Conservation (phyloP, 495 filamentous ascomycete species). For the Talaromyces thailandensis region DNA sequence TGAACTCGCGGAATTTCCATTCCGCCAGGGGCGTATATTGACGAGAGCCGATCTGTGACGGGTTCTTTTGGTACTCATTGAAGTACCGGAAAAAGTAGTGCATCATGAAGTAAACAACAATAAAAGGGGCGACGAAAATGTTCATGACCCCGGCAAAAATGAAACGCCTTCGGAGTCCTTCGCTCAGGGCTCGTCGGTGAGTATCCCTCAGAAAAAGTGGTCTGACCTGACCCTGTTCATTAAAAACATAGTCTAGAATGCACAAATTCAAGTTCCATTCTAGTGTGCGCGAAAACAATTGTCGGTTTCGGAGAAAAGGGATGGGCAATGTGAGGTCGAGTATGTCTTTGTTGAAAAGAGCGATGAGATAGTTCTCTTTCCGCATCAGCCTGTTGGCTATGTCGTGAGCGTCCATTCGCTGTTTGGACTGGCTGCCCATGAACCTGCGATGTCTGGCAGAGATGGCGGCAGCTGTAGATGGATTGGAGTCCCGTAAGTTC, state of each 20-base stretch:
- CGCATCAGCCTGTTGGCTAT: constrained; percentile 97
- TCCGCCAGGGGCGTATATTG: constrained; percentile 89
- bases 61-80: constrained; percentile 91
- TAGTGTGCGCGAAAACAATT: constrained; percentile 70
- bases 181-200: constrained; percentile 69
- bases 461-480: constrained; percentile 65
- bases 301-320: constrained; percentile 70
- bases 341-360: constrained; percentile 92
- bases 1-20: constrained; percentile 99
- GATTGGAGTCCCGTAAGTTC: constrained; percentile 77
- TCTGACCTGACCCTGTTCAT: constrained; percentile 73
- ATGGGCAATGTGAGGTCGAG: constrained; percentile 78
- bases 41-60: constrained; percentile 69
- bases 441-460: constrained; percentile 54
- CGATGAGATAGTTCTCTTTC: constrained; percentile 92
- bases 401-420: constrained; percentile 91
- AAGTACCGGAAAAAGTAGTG: constrained; percentile 91
- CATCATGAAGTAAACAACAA: constrained; percentile 71
- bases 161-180: constrained; percentile 65
- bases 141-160: constrained; percentile 78
- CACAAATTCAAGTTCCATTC: constrained; percentile 85
- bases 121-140: constrained; percentile 73
- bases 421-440: constrained; percentile 79
- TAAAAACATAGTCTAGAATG: constrained; percentile 90
- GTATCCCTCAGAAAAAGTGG: constrained; percentile 75